Conservation (phyloP, 2,329 filamentous ascomycete genomes). For the Ascochyta clinopodiicola region DNA sequence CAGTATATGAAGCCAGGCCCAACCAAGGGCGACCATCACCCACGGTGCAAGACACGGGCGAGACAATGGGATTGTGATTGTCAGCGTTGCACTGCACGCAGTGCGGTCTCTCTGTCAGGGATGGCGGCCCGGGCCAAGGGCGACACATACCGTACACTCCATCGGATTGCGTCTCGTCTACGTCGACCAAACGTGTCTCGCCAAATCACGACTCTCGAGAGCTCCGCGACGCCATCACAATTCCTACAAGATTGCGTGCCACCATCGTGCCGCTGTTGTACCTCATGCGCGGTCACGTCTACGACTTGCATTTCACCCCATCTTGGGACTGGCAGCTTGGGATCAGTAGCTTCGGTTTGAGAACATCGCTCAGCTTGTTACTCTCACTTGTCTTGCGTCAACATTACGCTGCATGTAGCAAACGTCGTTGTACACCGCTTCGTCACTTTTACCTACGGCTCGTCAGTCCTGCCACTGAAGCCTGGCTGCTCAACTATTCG, state of each 20-base stretch:
- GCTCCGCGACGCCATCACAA: slow-evolving; percentile 1
- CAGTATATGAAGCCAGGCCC: slow-evolving; percentile 5
- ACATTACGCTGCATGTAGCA: slow-evolving; percentile 7
- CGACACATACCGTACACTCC: slow-evolving; percentile 14
- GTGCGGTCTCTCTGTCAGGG: slow-evolving; percentile 1
- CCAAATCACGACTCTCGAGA: slow-evolving; percentile 13
- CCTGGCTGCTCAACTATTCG: slow-evolving; percentile 8
- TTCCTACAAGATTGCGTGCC: slow-evolving; percentile 8
- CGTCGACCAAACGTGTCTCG: slow-evolving; percentile 17
- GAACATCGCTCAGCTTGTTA: not conserved
- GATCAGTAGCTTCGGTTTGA: not conserved
- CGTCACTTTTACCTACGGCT: slow-evolving; percentile 4
- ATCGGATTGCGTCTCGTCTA: slow-evolving; percentile 18
- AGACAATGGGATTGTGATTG: slow-evolving; percentile 17
- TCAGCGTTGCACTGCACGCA: slow-evolving; percentile 1
- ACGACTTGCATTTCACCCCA: slow-evolving; percentile 6
- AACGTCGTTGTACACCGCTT: not conserved
- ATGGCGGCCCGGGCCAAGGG: slow-evolving; percentile 15
- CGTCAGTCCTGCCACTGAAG: slow-evolving; percentile 2
- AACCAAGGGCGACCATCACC: not conserved
- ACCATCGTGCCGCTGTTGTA: slow-evolving; percentile 6
- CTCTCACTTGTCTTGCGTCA: slow-evolving; percentile 5
- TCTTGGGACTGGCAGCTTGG: not conserved
- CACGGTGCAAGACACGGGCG: not conserved
- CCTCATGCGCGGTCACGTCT: slow-evolving; percentile 8